Conservation (phyloP, 148 eudicot species). For the Fallopia convolvulus region DNA sequence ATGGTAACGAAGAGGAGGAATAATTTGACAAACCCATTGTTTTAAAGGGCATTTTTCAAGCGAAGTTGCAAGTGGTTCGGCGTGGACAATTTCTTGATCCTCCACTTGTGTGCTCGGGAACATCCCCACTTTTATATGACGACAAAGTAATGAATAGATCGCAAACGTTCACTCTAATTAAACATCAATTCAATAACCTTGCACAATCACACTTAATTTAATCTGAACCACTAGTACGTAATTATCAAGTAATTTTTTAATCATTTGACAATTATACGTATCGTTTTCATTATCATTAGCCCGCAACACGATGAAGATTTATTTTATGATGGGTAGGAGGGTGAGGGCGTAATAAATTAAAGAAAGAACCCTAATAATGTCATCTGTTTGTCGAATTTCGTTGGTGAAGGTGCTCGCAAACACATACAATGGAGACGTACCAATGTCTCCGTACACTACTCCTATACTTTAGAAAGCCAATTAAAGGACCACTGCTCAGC, state of each 20-base stretch:
- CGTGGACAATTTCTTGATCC: conserved; percentile 31
- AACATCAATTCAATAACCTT: neutral
- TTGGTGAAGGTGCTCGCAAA: conserved; percentile 24
- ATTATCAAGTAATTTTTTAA: no score
- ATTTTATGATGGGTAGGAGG: conserved; percentile 29
- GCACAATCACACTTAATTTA: no score
- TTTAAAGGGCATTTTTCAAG: conserved; percentile 27
- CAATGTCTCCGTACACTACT: conserved; percentile 33
- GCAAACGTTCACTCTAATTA: conserved; percentile 41
- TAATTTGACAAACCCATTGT: conserved; percentile 19
- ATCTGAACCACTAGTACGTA: no score
- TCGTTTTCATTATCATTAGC: conserved; percentile 41
- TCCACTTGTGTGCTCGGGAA: conserved; percentile 34
- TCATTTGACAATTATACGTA: neutral
- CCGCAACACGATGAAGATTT: conserved; percentile 33
- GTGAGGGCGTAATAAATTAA: conserved; percentile 35
- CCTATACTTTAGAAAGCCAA: conserved; percentile 41
- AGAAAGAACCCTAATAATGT: conserved; percentile 30
- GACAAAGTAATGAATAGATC: conserved; percentile 35
- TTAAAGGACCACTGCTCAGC: conserved; percentile 23
- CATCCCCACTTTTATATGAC: conserved; percentile 35
- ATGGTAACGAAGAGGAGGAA: conserved; percentile 30
- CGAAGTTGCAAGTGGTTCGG: conserved; percentile 15
- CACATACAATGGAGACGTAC: conserved; percentile 36
- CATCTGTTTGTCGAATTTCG: conserved; percentile 23